phyloP scores from a whole-genome alignment of 345 rosid species.

The Ricinus communis region DNA sequence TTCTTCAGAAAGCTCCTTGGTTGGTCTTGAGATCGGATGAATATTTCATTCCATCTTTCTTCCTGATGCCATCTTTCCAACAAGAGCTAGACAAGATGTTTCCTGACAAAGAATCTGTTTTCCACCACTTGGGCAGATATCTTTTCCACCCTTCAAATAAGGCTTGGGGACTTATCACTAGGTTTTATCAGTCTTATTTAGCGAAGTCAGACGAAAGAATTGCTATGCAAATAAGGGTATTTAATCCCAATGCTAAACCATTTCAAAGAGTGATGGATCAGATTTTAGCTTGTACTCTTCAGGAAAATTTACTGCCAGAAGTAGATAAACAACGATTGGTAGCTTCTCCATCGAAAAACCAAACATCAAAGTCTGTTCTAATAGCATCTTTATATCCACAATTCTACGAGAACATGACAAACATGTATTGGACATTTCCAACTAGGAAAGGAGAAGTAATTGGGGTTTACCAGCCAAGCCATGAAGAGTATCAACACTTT shows the following conservation, averaged over 20 bases:
- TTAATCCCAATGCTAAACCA: constrained; percentile 1
- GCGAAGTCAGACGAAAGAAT: constrained; percentile 13
- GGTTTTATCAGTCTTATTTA: constrained; percentile 18
- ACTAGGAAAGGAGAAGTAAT: constrained; percentile 15
- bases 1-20: constrained; percentile 20
- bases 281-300: constrained; percentile 2
- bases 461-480: constrained; percentile 19
- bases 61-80: constrained; percentile 19
- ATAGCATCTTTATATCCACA: constrained; percentile 14
- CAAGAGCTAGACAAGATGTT: constrained; percentile 14
- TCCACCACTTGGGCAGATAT: constrained; percentile 25
- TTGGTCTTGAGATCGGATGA: constrained; percentile 22
- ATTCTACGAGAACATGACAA: constrained; percentile 12
- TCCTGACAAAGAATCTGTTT: constrained; percentile 23
- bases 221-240: constrained; percentile 19
- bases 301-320: constrained; percentile 16
- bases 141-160: constrained; percentile 30
- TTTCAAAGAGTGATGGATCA: constrained; percentile 10
- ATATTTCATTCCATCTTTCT: constrained; percentile 23
- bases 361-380: constrained; percentile 11
- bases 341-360: not conserved
- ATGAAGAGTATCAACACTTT: constrained; percentile 13
- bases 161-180: constrained; percentile 24
- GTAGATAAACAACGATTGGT: not conserved
- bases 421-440: constrained; percentile 19